Conservation (phyloP, 2,329 filamentous ascomycete genomes). For the Nigrospora osmanthi region DNA sequence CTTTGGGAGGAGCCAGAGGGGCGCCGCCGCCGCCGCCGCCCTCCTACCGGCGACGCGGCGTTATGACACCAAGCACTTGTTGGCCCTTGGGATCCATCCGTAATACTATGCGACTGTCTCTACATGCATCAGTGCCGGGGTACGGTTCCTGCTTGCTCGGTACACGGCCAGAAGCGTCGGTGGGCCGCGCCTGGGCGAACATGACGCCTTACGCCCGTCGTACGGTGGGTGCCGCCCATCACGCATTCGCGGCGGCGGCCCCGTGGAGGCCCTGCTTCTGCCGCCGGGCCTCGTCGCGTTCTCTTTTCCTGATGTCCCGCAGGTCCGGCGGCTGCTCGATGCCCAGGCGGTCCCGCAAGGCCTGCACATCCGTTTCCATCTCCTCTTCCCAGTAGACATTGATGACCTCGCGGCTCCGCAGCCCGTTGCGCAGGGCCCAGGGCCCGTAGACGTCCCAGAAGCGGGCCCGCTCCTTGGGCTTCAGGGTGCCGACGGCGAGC, state of each 20-base stretch:
- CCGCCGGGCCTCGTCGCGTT: constrained; percentile 60
- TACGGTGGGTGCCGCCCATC: too few relatives aligned
- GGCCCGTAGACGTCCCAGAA: constrained; percentile 75
- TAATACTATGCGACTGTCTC: too few relatives aligned
- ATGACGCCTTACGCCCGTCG: too few relatives aligned
- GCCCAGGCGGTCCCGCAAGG: constrained; percentile 64
- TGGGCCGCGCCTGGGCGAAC: too few relatives aligned
- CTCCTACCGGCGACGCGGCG: too few relatives aligned
- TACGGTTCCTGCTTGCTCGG: too few relatives aligned
- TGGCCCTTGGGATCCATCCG: too few relatives aligned
- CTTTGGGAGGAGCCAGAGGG: too few relatives aligned
- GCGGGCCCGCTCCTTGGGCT: constrained; percentile 66
- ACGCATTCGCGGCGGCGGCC: neutral
- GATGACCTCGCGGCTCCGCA: constrained; percentile 70
- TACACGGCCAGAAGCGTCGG: too few relatives aligned
- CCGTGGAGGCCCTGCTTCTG: constrained; percentile 32
- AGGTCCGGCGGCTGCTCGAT: constrained; percentile 88
- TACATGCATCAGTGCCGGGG: too few relatives aligned
- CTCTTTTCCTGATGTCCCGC: constrained; percentile 63
- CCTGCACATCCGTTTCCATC: constrained; percentile 73
- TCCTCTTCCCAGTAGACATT: constrained; percentile 98
- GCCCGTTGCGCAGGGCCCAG: constrained; percentile 83
- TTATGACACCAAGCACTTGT: too few relatives aligned
- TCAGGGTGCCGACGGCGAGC: constrained; percentile 79
- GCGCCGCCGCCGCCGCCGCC: too few relatives aligned